A percentile compares a stretch with the other conserved stretches of the same genome.
Evolutionary conservation across 2,329 filamentous ascomycete genomes (phyloP).

Genomic region (Fusarium drepaniforme): DNA sequence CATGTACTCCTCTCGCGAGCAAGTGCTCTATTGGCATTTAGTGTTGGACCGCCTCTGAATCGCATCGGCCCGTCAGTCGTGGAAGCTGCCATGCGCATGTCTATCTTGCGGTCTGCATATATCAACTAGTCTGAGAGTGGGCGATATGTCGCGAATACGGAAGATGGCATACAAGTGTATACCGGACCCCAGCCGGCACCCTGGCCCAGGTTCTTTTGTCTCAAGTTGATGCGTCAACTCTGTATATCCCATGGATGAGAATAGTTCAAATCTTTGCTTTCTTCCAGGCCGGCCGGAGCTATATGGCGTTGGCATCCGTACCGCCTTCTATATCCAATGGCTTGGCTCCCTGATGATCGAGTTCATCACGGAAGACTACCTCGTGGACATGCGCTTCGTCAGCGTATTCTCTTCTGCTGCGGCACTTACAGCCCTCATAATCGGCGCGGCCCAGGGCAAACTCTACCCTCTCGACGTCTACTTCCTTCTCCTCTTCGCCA

Average conservation of each 20-base stretch:
- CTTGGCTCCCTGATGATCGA: constrained; percentile 48
- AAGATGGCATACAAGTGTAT: constrained; percentile 40
- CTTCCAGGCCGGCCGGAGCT: constrained; percentile 45
- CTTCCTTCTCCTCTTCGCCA: constrained; percentile 47
- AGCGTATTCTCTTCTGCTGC: constrained; percentile 48
- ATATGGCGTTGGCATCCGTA: constrained; percentile 52
- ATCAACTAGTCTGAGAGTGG: not conserved
- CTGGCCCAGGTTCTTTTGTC: not conserved
- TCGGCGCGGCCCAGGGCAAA: constrained; percentile 33
- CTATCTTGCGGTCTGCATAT: constrained; percentile 2
- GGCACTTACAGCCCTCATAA: constrained; percentile 45
- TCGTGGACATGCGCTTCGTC: constrained; percentile 47
- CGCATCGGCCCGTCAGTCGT: constrained; percentile 13
- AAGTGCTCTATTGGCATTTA: constrained; percentile 3
- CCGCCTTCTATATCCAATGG: constrained; percentile 53
- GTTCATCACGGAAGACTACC: constrained; percentile 45
- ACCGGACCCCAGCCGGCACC: constrained; percentile 11
- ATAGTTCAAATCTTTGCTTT: constrained; percentile 37
- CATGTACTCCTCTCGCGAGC: constrained; percentile 20
- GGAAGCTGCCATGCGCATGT: constrained; percentile 10
- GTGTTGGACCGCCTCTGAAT: constrained; percentile 25
- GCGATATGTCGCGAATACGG: not conserved
- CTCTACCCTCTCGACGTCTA: constrained; percentile 49
- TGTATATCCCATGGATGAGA: constrained; percentile 1
- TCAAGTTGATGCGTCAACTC: not conserved